Evolutionary conservation across 2,329 filamentous ascomycete species (phyloP).

Genomic region (Colletotrichum trifolii): DNA sequence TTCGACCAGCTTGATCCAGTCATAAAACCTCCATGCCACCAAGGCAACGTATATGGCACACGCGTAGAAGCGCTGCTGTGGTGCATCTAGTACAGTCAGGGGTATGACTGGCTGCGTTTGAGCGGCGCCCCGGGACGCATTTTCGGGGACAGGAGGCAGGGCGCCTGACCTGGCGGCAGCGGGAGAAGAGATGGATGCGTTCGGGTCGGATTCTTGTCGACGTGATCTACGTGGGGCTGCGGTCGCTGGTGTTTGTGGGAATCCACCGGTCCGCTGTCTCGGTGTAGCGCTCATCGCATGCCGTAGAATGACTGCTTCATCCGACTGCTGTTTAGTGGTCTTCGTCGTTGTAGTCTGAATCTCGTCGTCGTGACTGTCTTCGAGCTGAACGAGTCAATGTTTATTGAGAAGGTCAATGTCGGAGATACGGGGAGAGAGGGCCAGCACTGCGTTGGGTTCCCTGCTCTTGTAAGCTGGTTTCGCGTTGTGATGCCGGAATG

Average conservation of each 20-base stretch:
- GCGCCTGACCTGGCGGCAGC: constrained; percentile 38
- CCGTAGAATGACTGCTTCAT: constrained; percentile 47
- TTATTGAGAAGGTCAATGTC: background rate
- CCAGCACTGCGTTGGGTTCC: constrained; percentile 4
- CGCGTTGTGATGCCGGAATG: constrained; percentile 24
- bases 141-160: constrained; percentile 62
- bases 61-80: constrained; percentile 89
- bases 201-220: constrained; percentile 43
- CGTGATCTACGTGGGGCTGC: constrained; percentile 49
- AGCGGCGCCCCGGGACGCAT: constrained; percentile 39
- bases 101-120: constrained; percentile 77
- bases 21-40: constrained; percentile 86
- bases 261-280: constrained; percentile 83
- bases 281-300: constrained; percentile 87
- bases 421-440: background rate
- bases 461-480: constrained; percentile 23
- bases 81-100: constrained; percentile 84
- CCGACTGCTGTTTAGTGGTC: constrained; percentile 11
- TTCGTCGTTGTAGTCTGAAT: too few relatives aligned
- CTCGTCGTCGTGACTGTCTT: too few relatives aligned
- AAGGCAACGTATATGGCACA: constrained; percentile 81
- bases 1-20: constrained; percentile 82
- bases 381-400: too few relatives aligned
- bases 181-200: constrained; percentile 29
- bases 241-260: constrained; percentile 77